Evolutionary conservation across 2,329 filamentous ascomycete genomes (phyloP).

Genomic region (Fusarium sp.): DNA sequence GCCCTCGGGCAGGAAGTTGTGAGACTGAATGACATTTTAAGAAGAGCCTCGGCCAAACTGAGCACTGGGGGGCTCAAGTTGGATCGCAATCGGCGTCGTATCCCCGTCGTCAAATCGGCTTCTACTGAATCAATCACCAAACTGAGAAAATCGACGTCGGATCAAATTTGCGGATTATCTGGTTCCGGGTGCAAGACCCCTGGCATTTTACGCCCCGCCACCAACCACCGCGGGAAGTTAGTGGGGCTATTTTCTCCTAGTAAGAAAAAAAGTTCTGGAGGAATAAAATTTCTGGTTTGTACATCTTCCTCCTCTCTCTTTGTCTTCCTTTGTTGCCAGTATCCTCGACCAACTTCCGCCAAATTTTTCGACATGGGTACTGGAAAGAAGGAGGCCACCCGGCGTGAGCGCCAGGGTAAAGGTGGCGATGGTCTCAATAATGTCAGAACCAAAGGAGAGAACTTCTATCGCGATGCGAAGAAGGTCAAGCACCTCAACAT

Average conservation of each 20-base stretch:
- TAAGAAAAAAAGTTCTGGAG: conserved; percentile 46
- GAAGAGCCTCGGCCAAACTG: conserved; percentile 16
- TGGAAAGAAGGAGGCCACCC: conserved; percentile 89
- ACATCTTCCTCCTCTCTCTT: conserved; percentile 38
- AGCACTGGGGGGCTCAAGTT: conserved; percentile 21
- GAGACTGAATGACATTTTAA: conserved; percentile 48
- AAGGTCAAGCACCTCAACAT: conserved; percentile 91
- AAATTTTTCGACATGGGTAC: conserved; percentile 75
- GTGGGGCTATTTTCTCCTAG: conserved; percentile 41
- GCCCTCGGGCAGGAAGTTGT: conserved; percentile 45
- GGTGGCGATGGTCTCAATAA: conserved; percentile 88
- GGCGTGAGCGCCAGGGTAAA: conserved; percentile 88
- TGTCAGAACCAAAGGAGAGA: conserved; percentile 94
- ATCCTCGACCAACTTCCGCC: conserved; percentile 40
- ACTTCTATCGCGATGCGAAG: conserved; percentile 92
- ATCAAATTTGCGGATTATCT: conserved; percentile 46
- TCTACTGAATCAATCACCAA: conserved; percentile 11
- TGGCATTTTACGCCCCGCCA: conserved; percentile 31
- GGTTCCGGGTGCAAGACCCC: conserved; percentile 25
- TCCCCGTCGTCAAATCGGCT: conserved; percentile 27
- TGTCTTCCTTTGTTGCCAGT: conserved; percentile 30
- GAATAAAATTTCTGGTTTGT: conserved; percentile 45
- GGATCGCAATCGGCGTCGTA: conserved; percentile 39
- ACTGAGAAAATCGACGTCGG: conserved; percentile 44
- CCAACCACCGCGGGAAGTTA: conserved; percentile 42